Base-by-base conservation (phyloP, 139 green algal genomes). In the Zygnema circumcarinatum region DNA sequence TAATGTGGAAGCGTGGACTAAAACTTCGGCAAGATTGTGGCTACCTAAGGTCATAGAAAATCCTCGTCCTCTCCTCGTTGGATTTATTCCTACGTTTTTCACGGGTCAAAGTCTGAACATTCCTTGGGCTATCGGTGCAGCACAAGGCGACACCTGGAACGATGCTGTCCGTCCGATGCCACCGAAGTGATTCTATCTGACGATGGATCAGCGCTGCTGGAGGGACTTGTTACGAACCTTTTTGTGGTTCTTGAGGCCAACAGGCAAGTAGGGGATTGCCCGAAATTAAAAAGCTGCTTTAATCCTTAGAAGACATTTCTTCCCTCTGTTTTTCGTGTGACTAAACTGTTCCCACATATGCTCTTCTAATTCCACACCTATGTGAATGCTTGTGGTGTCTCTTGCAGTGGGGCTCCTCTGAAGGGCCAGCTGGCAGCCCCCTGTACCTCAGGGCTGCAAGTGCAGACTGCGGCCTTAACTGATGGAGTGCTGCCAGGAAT, bases 211-310 rank as follows among this genome's bases (percentile, higher is more conserved):
- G 35, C 35, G 25, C 75, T 83, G 21, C 75, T 83, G 29, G 75
- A 83, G 75, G 75, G 75, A 39, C 75, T 83, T 7, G 25, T 83
- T 21, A 83, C 75, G 25, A 83, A 83, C 75, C 68, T 83, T 25
- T 83, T 83, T 22, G 35, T 83, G 21, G 31, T 83, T n/a, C 22
- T 21, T 21, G 73, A 72, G 56, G 56, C 25, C 25, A 29, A 72
- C 56, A 72, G 56, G 56, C 25, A 29, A 29, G 25, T 25, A 25
- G 25, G 29, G 29, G 25, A 72, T 25, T 25, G 56, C 56, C 56
- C 56, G n/a, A n/a, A n/a, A n/a, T n/a, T n/a, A n/a, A n/a, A n/a
- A n/a, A n/a, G n/a, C n/a, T 20, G 72, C 16, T 20, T 20, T 35
- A 32, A 32, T 32, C 72, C 21, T 79, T 20, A 16, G 72, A 79